phyloP scores from a whole-genome alignment of 371 early-diverging fungal species.

The Apophysomyces sp. region DNA sequence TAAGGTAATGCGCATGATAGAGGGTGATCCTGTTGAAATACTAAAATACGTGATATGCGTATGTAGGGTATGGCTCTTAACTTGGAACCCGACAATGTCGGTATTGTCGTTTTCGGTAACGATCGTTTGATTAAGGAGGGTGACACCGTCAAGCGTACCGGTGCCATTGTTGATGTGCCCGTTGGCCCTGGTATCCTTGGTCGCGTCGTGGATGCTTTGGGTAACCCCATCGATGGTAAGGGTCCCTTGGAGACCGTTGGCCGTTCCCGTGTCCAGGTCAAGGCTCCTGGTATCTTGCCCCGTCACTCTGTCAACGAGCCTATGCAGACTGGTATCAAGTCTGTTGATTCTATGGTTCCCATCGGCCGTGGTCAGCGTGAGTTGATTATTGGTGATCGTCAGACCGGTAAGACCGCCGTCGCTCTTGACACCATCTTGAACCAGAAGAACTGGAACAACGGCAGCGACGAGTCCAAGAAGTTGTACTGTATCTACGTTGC shows the following conservation, averaged over 20 bases:
- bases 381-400: constrained; percentile 98
- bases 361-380: constrained; percentile 99
- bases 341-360: constrained; percentile 97
- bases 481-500: constrained; percentile 97
- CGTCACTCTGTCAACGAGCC: constrained; percentile 97
- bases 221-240: constrained; percentile 98
- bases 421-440: constrained; percentile 95
- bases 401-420: constrained; percentile 96
- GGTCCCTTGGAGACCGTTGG: constrained; percentile 79
- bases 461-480: constrained; percentile 38
- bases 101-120: constrained; percentile 97
- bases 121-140: constrained; percentile 91
- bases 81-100: constrained; percentile 95
- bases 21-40: constrained; percentile 50
- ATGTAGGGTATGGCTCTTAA: constrained; percentile 91
- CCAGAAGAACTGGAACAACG: constrained; percentile 96
- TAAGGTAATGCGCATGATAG: constrained; percentile 83
- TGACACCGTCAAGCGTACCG: constrained; percentile 96
- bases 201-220: constrained; percentile 95
- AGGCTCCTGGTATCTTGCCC: constrained; percentile 97
- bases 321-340: constrained; percentile 98
- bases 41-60: background rate
- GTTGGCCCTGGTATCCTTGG: constrained; percentile 90
- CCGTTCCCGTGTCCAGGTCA: constrained; percentile 91
- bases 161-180: constrained; percentile 95